Evolutionary conservation across 805 yeast species (phyloP), one percentile per base, ranked within the genome.

Genomic region (Pachysolen tannophilus): DNA sequence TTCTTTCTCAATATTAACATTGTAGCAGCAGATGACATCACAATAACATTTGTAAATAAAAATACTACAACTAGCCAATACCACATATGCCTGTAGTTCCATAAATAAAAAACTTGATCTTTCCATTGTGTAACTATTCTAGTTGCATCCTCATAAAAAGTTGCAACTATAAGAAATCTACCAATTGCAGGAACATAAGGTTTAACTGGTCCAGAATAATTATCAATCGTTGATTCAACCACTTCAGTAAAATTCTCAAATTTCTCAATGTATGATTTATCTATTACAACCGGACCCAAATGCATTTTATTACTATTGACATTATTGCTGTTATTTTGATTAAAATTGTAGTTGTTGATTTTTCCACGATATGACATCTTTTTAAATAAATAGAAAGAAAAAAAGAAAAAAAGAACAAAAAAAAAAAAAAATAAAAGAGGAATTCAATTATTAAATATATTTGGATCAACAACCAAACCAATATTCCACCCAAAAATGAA

Each of bases 121-220:
- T 70, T 58, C 97, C 97, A 90, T 62, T 88, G 97, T 5, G 86
- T 63, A 35, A 78, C 47, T 49, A 90, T 84, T 57, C 98, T 73
- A 35, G 80, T 55, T 3, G 95, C 73, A 53, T 92, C 97, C 60
- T 90, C 97, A 45, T 77, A 74, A 55, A 88, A 90, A 0, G 97
- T 92, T 32, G 95, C 94, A 37, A 90, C 95, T 42, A 90, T 88
- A 45, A 88, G 73, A 41, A 84, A 76, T 39, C 97, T 71, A 26
- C 96, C 97, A 48, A 90, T 74, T 16, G 78, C 77, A 7, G 97
- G 97, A 32, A 88, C 79, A 49, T 75, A 79, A 0, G 90, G 90
- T 53, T 70, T 78, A 30, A 79, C 52, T 34, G 74, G 63, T 45
- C 68, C 55, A 35, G 60, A 48, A 63, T 75, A 58, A 37, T 62